A percentile compares a stretch with the other conserved stretches of the same genome.
Evolutionary conservation across 257 asterid genomes (phyloP).

Genomic region (Nicotiana undulata): DNA sequence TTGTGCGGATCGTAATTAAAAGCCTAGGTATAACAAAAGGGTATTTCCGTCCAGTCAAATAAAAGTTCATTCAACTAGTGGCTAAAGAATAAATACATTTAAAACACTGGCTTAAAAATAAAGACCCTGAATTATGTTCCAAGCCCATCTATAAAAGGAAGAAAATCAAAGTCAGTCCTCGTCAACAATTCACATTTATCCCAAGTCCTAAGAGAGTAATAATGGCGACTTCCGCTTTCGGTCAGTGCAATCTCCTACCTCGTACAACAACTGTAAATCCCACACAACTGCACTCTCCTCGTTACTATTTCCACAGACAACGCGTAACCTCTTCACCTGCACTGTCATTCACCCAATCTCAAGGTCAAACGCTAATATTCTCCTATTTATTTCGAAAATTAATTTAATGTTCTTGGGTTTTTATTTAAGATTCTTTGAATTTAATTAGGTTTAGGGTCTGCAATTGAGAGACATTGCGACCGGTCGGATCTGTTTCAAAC

Average conservation of each 20-base stretch:
- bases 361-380: not conserved
- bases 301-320: not conserved
- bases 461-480: constrained; percentile 19
- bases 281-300: not conserved
- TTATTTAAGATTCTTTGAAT: not conserved
- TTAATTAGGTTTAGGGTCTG: constrained; percentile 30
- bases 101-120: too few species aligned
- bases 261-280: not conserved
- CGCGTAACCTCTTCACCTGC: not conserved
- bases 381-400: not conserved
- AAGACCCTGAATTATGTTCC: not conserved
- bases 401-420: not conserved
- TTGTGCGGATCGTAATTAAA: too few species aligned
- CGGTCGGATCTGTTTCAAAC: constrained; percentile 25
- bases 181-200: not conserved
- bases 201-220: not conserved
- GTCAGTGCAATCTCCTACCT: constrained; percentile 1
- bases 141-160: not conserved
- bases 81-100: too few species aligned
- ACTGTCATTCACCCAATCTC: constrained; percentile 9
- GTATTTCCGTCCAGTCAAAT: too few species aligned
- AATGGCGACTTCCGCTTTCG: constrained; percentile 14
- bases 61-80: too few species aligned
- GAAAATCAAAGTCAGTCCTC: not conserved
- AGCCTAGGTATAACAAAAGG: too few species aligned